Base-by-base conservation (phyloP, 2,329 filamentous ascomycete species). In the Cladosporium sp. region DNA sequence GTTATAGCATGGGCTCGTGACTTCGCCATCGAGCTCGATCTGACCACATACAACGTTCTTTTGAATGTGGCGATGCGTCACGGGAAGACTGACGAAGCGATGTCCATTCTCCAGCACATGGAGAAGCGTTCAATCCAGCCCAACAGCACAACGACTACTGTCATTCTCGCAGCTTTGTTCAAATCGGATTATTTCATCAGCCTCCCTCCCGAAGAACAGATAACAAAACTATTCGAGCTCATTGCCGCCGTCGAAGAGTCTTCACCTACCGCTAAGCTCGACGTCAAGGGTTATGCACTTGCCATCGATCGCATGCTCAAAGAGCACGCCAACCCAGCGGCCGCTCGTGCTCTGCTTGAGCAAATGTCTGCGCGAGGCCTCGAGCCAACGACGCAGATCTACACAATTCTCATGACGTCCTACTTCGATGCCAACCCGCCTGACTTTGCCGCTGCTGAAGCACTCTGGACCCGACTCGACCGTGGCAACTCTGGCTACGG, bases 381-480 rank as follows among this genome's bases (percentile, higher is more conserved):
- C 52, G 74, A 82, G 57, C 82, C 87, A 2, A 85, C 85, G 4
- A 77, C 86, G 1, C 85, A 92, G 70, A 90, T 92, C 72, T 91
- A 91, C 79, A 93, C 91, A 28, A 90, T 89, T 72, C 84, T 95
- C 23, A 80, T 91, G 55, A 85, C 89, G 55, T 83, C 90, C 73
- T 89, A 89, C 74, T 89, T 93, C 73, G n/a, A 62, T 16, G 66
- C 67, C 26, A 83, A 82, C 60, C 67, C 78, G 1, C 86, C 86
- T 2, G 83, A 90, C 69, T 78, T 91, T 33, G 76, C 78, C 1
- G 84, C 85, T 16, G 83, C 91, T n/a, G 83, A 86, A 44, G 74
- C 76, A 0, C 79, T 93, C 3, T 86, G 92, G 69, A 67, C 71
- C 11, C 76, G 80, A 5, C 81, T 85, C 53, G 73, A 77, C 29